Evolutionary conservation across 2,329 filamentous ascomycete genomes (phyloP).

Genomic region (Colletotrichum siamense): DNA sequence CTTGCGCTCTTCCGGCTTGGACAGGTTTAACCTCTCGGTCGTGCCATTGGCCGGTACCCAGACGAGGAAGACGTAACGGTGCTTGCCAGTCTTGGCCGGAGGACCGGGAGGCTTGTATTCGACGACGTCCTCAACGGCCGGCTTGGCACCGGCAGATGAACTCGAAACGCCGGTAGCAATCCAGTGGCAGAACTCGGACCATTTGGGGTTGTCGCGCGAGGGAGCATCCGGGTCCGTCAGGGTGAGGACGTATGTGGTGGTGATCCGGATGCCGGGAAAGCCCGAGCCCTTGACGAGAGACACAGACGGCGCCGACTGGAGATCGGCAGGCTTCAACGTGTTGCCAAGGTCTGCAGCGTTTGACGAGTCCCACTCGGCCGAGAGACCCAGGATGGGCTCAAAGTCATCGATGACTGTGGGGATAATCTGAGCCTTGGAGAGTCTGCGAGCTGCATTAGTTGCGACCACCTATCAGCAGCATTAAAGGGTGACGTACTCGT

Average conservation of each 20-base stretch:
- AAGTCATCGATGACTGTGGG: slow-evolving; percentile 22
- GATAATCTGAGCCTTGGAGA: slow-evolving; percentile 20
- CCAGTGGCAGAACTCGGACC: slow-evolving; percentile 53
- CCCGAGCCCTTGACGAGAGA: slow-evolving; percentile 5
- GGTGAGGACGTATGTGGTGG: slow-evolving; percentile 34
- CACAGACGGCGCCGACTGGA: slow-evolving; percentile 13
- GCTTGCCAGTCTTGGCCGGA: slow-evolving; percentile 45
- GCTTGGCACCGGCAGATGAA: slow-evolving; percentile 19
- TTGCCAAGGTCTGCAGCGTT: slow-evolving; percentile 21
- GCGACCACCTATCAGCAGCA: not conserved
- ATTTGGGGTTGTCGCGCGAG: slow-evolving; percentile 45
- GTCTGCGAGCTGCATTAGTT: slow-evolving; percentile 5
- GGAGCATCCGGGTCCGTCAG: slow-evolving; percentile 50
- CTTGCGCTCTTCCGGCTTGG: slow-evolving; percentile 39
- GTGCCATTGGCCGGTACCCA: slow-evolving; percentile 45
- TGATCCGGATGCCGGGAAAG: slow-evolving; percentile 20
- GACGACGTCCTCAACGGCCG: slow-evolving; percentile 38
- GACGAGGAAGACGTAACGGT: slow-evolving; percentile 48
- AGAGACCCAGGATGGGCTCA: slow-evolving; percentile 21
- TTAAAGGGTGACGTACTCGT: slow-evolving; percentile 5
- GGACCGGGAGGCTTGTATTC: slow-evolving; percentile 47
- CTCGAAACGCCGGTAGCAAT: slow-evolving; percentile 37
- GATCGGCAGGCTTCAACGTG: slow-evolving; percentile 11
- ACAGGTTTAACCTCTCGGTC: slow-evolving; percentile 35
- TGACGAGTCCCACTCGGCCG: slow-evolving; percentile 14